Base-by-base conservation (phyloP, 176 grass and related monocot genomes). In the Eragrostis curvula region DNA sequence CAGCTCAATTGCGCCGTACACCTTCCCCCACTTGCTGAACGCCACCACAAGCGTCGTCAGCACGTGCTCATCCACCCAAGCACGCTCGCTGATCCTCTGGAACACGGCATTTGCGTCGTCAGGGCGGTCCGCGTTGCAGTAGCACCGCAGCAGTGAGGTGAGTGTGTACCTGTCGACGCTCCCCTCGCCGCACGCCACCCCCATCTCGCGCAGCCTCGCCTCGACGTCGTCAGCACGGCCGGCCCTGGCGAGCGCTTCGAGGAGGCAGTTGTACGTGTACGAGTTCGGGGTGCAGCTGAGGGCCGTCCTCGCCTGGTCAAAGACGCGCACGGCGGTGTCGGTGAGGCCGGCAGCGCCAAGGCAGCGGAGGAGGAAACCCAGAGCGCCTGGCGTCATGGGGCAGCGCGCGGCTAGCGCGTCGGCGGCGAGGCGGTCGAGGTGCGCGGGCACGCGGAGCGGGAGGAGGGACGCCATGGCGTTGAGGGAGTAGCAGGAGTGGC, bases 191-290 rank as follows among this genome's bases (percentile, higher is more conserved):
- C 47, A 85, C 16, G 9, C 23, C 17, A 12, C 80, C 58, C 86
- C 57, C 90, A 98, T 98, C 79, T 95, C 90, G 46, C 8, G 64
- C 60, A 95, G 80, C 77, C 88, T 93, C 32, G 65, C 63, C 82
- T 98, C 90, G 7, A 75, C 58, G 3, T 74, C 61, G 10, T 95
- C 93, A 0, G 67, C 57, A 0, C 40, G 87, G 8, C 87, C 85
- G 0, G 90, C 78, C 81, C 91, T 98, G 66, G 85, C 85, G 42
- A 98, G 80, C 6, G 70, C 88, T 8, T 91, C 87, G 5, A 98
- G 82, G 70, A 95, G 86, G 78, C 96, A 98, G 30, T 90, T 98
- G 84, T 95, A 93, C 27, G 90, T 66, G 89, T 98, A 98, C 9
- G 87, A 72, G 71, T 98, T 95, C 14, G 92, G 96, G 14, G 84